Conservation (phyloP, 768 basidiomycete genomes). For the Albatrellus ellisii region DNA sequence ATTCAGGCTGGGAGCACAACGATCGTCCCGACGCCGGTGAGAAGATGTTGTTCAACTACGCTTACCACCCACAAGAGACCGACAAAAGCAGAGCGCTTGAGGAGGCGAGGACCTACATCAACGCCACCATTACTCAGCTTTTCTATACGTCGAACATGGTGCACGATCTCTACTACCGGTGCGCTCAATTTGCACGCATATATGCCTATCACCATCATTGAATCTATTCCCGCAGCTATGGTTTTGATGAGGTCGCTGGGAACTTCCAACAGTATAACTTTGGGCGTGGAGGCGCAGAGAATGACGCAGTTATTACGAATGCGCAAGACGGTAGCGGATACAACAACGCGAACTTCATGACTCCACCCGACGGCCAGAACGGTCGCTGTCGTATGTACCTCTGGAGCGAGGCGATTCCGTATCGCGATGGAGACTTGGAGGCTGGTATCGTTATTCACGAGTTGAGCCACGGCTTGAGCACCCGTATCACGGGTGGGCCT, state of each 20-base stretch:
- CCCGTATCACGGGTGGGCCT: conserved; percentile 89
- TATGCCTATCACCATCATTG: conserved; percentile 3
- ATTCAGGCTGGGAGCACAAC: conserved; percentile 52
- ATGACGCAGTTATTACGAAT: conserved; percentile 86
- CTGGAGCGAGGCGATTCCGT: conserved; percentile 87
- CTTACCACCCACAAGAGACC: conserved; percentile 56
- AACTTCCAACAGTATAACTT: conserved; percentile 99
- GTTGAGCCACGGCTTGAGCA: conserved; percentile 79
- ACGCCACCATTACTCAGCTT: conserved; percentile 75
- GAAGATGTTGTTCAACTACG: conserved; percentile 49
- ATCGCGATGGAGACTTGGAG: conserved; percentile 90
- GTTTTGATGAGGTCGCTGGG: conserved; percentile 82
- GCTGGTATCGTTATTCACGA: conserved; percentile 96
- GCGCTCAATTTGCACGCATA: conserved; percentile 4
- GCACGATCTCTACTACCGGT: conserved; percentile 75
- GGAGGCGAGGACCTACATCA: conserved; percentile 75
- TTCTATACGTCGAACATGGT: conserved; percentile 80
- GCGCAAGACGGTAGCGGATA: conserved; percentile 93
- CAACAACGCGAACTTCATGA: conserved; percentile 90
- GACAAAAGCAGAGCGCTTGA: conserved; percentile 41
- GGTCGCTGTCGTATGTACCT: conserved; percentile 94
- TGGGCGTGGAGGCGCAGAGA: conserved; percentile 74
- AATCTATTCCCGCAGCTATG: conserved; percentile 47
- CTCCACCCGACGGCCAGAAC: conserved; percentile 71
- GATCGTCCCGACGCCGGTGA: conserved; percentile 63